Evolutionary conservation across 1,284 basidiomycete genomes (phyloP), one percentile per base, ranked within the genome.

Genomic region (Ustilago tritici): DNA sequence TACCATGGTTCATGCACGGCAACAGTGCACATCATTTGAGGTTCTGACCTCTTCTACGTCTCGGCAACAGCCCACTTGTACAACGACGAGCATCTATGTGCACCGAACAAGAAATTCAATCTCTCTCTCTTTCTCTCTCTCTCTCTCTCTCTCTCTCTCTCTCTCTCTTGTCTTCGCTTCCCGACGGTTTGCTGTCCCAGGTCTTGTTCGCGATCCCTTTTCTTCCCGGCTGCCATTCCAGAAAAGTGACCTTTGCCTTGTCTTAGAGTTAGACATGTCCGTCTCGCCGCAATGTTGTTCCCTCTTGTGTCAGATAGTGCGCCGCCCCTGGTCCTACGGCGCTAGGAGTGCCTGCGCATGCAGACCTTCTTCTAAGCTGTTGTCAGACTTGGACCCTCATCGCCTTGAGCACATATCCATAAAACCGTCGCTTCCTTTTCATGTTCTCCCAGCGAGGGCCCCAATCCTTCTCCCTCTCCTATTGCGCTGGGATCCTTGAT

Each of bases 381-480:
- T 50, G 49, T 19, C 49, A 11, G 32, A 31, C 28, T 19, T 50
- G 6, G 43, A 3, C 17, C 17, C 8, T 19, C n/a, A 46, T 6
- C 15, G 7, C 40, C 43, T 19, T n/a, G 49, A 50, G 52, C 52
- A n/a, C 34, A 36, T 15, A 35, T 36, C 52, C 52, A 54, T 54
- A 54, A 54, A 54, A 54, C n/a, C 52, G 36, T n/a, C 52, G 7
- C 52, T 54, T 15, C 12, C 15, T 49, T n/a, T 34, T 31, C 34
- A 3, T 34, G 8, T 23, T 34, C 31, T 1, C 15, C 8, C 11
- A 23, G 12, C 7, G 8, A 5, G 7, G 15, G 9, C 11, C 50
- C 46, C 46, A 23, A 8, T 40, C 28, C 14, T 9, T 17, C 49
- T 50, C 49, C n/a, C n/a, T 4, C 49, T 7, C 28, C 15, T 12